phyloP scores from a whole-genome alignment of 139 green algal species.

The Klebsormidium nitens region DNA sequence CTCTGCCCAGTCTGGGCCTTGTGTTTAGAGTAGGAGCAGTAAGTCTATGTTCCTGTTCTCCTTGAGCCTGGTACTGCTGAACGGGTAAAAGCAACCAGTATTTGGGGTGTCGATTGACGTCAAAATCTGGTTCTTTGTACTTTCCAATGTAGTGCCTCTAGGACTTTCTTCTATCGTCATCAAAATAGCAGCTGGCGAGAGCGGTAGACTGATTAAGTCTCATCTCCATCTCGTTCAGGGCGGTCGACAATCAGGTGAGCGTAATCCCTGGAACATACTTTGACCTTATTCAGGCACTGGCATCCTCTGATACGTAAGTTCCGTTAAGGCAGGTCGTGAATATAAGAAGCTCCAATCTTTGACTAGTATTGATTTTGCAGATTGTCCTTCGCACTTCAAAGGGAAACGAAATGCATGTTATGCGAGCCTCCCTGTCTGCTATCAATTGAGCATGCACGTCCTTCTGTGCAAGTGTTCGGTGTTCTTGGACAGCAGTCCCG shows the following conservation, averaged over 20 bases:
- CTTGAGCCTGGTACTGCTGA: background rate
- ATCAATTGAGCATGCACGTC: too few relatives aligned
- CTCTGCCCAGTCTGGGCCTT: background rate
- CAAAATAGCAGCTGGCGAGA: background rate
- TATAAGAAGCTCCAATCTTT: conserved; percentile 1
- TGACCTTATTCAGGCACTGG: background rate
- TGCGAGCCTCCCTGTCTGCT: too few relatives aligned
- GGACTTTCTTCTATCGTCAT: background rate
- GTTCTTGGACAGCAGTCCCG: too few relatives aligned
- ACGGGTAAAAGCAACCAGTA: background rate
- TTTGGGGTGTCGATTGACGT: background rate
- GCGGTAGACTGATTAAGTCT: background rate
- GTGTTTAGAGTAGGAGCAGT: background rate
- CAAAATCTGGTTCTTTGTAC: background rate
- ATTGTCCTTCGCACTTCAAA: background rate
- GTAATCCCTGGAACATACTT: background rate
- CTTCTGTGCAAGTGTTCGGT: too few relatives aligned
- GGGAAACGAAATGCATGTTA: background rate
- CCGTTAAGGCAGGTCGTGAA: background rate
- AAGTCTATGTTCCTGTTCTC: too few relatives aligned
- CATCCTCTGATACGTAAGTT: background rate
- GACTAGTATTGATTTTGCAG: background rate
- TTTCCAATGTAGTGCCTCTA: background rate
- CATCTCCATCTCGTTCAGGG: conserved; percentile 25
- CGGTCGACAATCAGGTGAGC: conserved; percentile 74